Base-by-base conservation (phyloP, 2,329 filamentous ascomycete genomes). In the Diaporthe sp. region DNA sequence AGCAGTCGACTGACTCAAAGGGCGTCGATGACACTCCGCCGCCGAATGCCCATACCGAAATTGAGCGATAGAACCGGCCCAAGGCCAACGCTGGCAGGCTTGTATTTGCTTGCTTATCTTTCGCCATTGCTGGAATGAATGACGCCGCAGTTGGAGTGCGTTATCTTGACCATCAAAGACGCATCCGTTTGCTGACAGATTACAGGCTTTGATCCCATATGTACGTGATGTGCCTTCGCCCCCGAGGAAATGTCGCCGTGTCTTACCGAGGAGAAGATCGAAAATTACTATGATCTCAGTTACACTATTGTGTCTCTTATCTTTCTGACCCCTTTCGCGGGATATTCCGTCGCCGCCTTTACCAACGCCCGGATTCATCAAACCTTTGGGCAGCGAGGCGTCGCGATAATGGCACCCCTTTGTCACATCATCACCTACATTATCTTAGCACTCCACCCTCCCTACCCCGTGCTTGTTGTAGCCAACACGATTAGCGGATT, bases 41-140 rank as follows among this genome's bases (percentile, higher is more conserved):
- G 31, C 39, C 39, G 42, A 37, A 61, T 22, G 28, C 39, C 6
- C 28, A 73, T n/a, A 9, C 31, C 70, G 53, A 59, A 9, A 15
- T 73, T 39, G 53, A 76, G 74, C 46, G 59, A 17, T 75, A 67
- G 73, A 75, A 76, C 58, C 28, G 49, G 53, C 73, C 72, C 9
- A 53, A 25, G n/a, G 67, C 65, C 46, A 75, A 74, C 49, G 19
- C 72, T 28, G 80, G 75, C 68, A 72, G 74, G 34, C 62, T 74
- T 34, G 59, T 39, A 0, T 65, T 76, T 51, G 71, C 55, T 7
- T 76, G 59, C 55, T 22, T 61, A 8, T 69, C 71, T 5, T 91
- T 94, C 77, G 84, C 92, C 28, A 85, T 94, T 44, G 90, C 93
- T 86, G 93, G 93, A 9, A 88, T 92, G 84, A 93, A 93, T 79